A percentile compares a stretch with the other conserved stretches of the same genome.
These are phyloP conservation scores for Claviceps cyperi DNA, from an alignment of 2,329 filamentous ascomycete species.

Conservation along the genomic window DNA sequence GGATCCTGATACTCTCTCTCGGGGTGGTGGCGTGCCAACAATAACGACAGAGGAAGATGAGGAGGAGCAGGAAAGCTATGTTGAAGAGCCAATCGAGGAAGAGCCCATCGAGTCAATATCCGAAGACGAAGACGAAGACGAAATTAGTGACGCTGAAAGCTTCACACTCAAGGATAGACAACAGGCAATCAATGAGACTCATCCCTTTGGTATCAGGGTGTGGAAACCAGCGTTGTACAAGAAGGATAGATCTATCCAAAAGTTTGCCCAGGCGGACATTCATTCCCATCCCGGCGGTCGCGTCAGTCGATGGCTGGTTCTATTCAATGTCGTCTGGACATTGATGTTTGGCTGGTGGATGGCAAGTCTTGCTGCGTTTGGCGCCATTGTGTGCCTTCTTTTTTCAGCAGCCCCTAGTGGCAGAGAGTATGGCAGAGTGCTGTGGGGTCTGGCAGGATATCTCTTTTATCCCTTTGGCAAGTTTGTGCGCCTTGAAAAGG, in stretches of 20 bases:
- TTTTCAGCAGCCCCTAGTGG: slow-evolving; percentile 70
- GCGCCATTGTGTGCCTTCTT: slow-evolving; percentile 63
- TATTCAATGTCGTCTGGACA: slow-evolving; percentile 88
- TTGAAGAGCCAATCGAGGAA: slow-evolving; percentile 30
- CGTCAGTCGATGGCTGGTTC: slow-evolving; percentile 68
- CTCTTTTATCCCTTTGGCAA: slow-evolving; percentile 94
- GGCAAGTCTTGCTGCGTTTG: slow-evolving; percentile 57
- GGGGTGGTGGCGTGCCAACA: slow-evolving; percentile 5
- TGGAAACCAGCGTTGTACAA: slow-evolving; percentile 99
- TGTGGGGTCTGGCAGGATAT: slow-evolving; percentile 75
- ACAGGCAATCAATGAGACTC: slow-evolving; percentile 95
- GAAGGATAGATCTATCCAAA: slow-evolving; percentile 90
- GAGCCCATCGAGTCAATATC: slow-evolving; percentile 44
- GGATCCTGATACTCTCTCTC: slow-evolving; percentile 9
- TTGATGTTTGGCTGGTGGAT: slow-evolving; percentile 95
- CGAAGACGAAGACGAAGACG: slow-evolving; percentile 30
- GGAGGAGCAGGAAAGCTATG: slow-evolving; percentile 14
- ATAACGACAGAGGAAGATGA: slow-evolving; percentile 11
- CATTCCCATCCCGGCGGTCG: slow-evolving; percentile 83
- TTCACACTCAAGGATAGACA: slow-evolving; percentile 96
- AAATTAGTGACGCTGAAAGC: slow-evolving; percentile 79
- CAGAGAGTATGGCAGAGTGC: slow-evolving; percentile 68
- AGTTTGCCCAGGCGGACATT: slow-evolving; percentile 90
- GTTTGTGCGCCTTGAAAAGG: slow-evolving; percentile 83
- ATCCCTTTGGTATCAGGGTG: slow-evolving; percentile 95